Percentiles rank a stretch among this genome's conserved stretches.
phyloP scores from a whole-genome alignment of 2,329 filamentous ascomycete species.

The Bipolaris bicolor region DNA sequence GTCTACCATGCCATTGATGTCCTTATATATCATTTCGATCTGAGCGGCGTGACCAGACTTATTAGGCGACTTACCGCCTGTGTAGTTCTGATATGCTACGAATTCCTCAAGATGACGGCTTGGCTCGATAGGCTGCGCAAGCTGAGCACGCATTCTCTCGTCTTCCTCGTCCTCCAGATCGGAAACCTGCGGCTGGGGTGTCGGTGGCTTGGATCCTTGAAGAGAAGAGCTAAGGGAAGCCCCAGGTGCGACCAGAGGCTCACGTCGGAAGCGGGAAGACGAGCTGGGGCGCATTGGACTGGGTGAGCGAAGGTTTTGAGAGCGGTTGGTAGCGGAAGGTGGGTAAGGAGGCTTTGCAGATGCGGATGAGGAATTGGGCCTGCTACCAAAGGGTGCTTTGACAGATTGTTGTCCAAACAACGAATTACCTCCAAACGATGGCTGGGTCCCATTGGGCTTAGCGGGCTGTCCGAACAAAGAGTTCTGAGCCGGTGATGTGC shows the following conservation, averaged over 20 bases:
- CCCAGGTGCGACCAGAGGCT: constrained; percentile 42
- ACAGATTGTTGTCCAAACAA: constrained; percentile 27
- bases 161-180: constrained; percentile 65
- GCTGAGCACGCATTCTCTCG: constrained; percentile 67
- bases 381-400: constrained; percentile 17
- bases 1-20: constrained; percentile 94
- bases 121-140: constrained; percentile 66
- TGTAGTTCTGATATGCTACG: constrained; percentile 61
- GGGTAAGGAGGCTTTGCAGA: constrained; percentile 55
- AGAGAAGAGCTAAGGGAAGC: constrained; percentile 42
- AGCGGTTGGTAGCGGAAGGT: constrained; percentile 52
- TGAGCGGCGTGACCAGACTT: constrained; percentile 54
- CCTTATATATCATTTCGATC: constrained; percentile 67
- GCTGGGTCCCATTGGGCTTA: constrained; percentile 16
- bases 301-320: constrained; percentile 68
- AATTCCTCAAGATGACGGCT: constrained; percentile 70
- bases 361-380: neutral
- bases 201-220: constrained; percentile 43
- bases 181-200: constrained; percentile 46
- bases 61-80: constrained; percentile 41
- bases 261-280: constrained; percentile 51
- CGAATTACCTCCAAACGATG: constrained; percentile 16
- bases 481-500: constrained; percentile 24
- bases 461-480: constrained; percentile 24
- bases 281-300: constrained; percentile 70